phyloP scores from a whole-genome alignment of 2,329 filamentous ascomycete genomes.

The Neofusicoccum parvum region DNA sequence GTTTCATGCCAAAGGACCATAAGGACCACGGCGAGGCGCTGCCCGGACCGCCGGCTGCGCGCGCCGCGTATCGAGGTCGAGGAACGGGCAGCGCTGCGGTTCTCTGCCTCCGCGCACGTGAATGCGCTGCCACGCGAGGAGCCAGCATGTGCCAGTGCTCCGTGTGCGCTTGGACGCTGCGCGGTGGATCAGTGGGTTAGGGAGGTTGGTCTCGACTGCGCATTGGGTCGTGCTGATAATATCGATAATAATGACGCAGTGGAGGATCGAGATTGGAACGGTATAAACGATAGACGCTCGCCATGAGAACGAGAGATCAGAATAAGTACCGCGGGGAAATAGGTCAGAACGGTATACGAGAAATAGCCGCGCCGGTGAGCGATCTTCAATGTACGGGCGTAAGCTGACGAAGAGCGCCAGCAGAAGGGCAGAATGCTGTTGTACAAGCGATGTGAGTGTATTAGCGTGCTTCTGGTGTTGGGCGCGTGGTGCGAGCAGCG shows the following conservation, averaged over 20 bases:
- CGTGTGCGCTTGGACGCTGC: constrained; percentile 5
- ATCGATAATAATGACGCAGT: constrained; percentile 14
- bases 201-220: constrained; percentile 18
- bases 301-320: background rate
- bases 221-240: background rate
- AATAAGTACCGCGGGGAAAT: background rate
- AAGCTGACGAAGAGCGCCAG: background rate
- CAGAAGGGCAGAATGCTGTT: background rate
- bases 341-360: background rate
- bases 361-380: background rate
- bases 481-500: background rate
- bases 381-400: background rate
- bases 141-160: constrained; percentile 2
- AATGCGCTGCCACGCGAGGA: background rate
- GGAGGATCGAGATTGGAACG: background rate
- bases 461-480: background rate
- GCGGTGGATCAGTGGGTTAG: constrained; percentile 12
- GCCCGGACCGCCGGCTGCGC: constrained; percentile 1
- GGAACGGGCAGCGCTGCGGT: background rate
- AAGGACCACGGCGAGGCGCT: background rate
- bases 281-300: background rate
- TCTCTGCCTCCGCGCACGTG: constrained; percentile 4
- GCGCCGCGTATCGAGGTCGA: background rate
- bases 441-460: background rate
- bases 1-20: background rate